Evolutionary conservation across 805 yeast genomes (phyloP), one percentile per base, ranked within the genome.

Genomic region (Kazachstania kunashirensis): DNA sequence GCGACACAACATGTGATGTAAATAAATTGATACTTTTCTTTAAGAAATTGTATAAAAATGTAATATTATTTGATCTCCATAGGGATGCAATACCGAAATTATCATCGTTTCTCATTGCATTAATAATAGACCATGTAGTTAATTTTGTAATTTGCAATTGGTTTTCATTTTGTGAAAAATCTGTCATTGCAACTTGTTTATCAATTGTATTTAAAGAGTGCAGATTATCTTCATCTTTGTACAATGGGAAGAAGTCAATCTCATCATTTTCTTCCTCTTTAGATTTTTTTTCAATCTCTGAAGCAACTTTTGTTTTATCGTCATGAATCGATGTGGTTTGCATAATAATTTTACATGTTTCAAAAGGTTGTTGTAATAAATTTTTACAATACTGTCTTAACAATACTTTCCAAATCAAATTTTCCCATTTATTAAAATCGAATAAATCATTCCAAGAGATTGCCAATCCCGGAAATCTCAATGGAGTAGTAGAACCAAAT

Each of bases 301-400:
- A 12, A 9, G 11, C n/a, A 14, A 16, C 30, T 14, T n/a, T 8
- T 10, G 3, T 8, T 9, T 14, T 15, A 12, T 13, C 15, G 11
- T 8, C 24, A 23, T 11, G 24, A n/a, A 33, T 26, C 6, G 34
- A 24, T 7, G 35, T 21, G 12, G 29, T 80, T 57, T 92, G 97
- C 39, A 86, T 61, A 19, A 88, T 65, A 45, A 84, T 67, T 38
- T 89, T 68, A 5, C 83, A 74, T 13, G 84, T 80, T 48, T 89
- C 96, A 57, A 88, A 79, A 2, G 98, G 97, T 59, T 92, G 96
- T 14, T 84, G 72, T 7, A 83, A 53, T 23, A 85, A 57, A 31
- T 79, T 75, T 41, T 76, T 77, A 37, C 75, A 57, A 62, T 92
- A 89, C 45, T 77, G 79, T 45, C 75, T 74, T 34, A 77, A 49